Percentiles rank a stretch among this genome's conserved stretches.
These are phyloP conservation scores for Ceratocystiopsis minuta DNA, from an alignment of 2,329 filamentous ascomycete species.

Conservation along the genomic window DNA sequence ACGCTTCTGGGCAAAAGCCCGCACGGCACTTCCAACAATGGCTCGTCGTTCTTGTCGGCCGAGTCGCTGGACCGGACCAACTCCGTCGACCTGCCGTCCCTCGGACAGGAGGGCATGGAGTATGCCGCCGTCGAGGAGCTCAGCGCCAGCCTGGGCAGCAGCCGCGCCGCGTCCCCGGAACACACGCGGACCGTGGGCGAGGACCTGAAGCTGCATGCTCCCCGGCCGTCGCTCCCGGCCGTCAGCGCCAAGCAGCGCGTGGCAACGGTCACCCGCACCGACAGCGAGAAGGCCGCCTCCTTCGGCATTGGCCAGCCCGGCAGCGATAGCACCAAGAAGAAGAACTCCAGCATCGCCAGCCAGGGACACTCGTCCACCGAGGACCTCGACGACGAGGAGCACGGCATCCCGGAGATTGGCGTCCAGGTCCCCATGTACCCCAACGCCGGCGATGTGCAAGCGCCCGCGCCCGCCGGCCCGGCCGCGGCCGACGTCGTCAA, in stretches of 20 bases:
- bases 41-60: conserved; percentile 5
- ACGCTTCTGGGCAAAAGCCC: conserved; percentile 31
- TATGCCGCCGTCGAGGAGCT: conserved; percentile 48
- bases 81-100: conserved; percentile 65
- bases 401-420: conserved; percentile 84
- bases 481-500: conserved; percentile 17
- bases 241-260: conserved; percentile 72
- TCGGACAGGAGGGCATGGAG: conserved; percentile 80
- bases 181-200: conserved; percentile 63
- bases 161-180: conserved; percentile 33
- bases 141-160: conserved; percentile 17
- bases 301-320: conserved; percentile 60
- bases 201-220: conserved; percentile 74
- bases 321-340: conserved; percentile 40
- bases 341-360: conserved; percentile 39
- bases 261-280: conserved; percentile 69
- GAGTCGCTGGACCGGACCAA: conserved; percentile 42
- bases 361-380: conserved; percentile 28
- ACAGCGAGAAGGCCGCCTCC: conserved; percentile 73
- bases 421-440: conserved; percentile 86
- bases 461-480: conserved; percentile 55
- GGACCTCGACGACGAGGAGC: conserved; percentile 52
- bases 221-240: conserved; percentile 68
- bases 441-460: conserved; percentile 86
- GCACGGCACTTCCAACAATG: conserved; percentile 18